A percentile compares a stretch with the other conserved stretches of the same genome.
Evolutionary conservation across 1,284 basidiomycete species (phyloP).

Genomic region (Entoloma clypeatum): DNA sequence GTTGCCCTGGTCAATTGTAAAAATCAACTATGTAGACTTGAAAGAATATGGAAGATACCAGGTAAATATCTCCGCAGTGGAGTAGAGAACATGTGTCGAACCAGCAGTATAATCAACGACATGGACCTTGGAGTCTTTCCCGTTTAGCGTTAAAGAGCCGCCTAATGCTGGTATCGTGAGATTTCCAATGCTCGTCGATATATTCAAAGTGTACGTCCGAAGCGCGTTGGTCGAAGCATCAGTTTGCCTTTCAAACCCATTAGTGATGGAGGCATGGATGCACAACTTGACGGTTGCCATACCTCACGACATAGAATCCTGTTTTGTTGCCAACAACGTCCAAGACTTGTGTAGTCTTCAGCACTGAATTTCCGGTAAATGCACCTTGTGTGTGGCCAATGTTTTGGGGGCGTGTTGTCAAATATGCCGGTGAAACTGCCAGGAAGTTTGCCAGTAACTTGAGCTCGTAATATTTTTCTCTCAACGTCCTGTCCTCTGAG

Average conservation of each 20-base stretch:
- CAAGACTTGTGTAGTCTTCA: slow-evolving; percentile 44
- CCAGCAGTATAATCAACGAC: slow-evolving; percentile 47
- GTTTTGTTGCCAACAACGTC: slow-evolving; percentile 44
- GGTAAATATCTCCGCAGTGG: slow-evolving; percentile 47
- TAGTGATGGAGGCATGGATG: not conserved
- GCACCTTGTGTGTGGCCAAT: slow-evolving; percentile 35
- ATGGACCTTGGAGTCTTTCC: slow-evolving; percentile 49
- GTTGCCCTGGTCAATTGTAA: slow-evolving; percentile 34
- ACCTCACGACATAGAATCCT: slow-evolving; percentile 46
- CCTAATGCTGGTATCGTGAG: slow-evolving; percentile 40
- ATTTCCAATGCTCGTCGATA: slow-evolving; percentile 42
- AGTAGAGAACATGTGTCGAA: slow-evolving; percentile 42
- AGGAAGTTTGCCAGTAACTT: slow-evolving; percentile 47
- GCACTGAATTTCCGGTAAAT: slow-evolving; percentile 41
- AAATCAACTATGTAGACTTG: not conserved
- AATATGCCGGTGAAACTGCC: slow-evolving; percentile 42
- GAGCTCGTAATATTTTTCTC: slow-evolving; percentile 49
- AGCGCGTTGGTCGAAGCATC: slow-evolving; percentile 34
- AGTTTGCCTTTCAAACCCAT: slow-evolving; percentile 31
- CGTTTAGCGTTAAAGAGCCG: slow-evolving; percentile 37
- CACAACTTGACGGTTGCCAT: not conserved
- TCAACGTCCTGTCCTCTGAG: slow-evolving; percentile 44
- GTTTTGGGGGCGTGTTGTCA: slow-evolving; percentile 43
- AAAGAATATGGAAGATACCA: slow-evolving; percentile 29
- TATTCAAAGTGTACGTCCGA: slow-evolving; percentile 36